Conservation (phyloP, 2,329 filamentous ascomycete species). For the Dichotomopilus funicola region DNA sequence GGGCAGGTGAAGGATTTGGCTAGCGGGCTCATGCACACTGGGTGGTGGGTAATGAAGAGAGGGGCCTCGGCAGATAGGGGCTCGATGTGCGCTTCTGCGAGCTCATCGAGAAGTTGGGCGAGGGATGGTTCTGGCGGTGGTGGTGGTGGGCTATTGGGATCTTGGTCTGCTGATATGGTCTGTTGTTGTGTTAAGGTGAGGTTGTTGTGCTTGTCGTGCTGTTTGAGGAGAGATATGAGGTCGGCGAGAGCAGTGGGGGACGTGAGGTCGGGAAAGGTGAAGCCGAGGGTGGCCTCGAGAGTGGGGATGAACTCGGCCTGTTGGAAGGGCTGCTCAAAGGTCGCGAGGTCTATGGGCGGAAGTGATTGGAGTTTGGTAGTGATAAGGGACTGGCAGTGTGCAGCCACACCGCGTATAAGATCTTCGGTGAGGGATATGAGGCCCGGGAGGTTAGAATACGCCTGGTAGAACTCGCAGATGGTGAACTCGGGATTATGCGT, state of each 20-base stretch:
- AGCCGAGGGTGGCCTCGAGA: conserved; percentile 62
- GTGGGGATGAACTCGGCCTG: conserved; percentile 76
- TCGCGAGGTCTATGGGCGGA: conserved; percentile 40
- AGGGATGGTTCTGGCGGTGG: conserved; percentile 48
- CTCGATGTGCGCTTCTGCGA: conserved; percentile 73
- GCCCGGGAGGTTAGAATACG: conserved; percentile 69
- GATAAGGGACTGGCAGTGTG: conserved; percentile 43
- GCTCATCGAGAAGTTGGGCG: conserved; percentile 69
- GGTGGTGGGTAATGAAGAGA: conserved; percentile 84
- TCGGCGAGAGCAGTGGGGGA: conserved; percentile 49
- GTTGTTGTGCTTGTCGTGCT: conserved; percentile 41
- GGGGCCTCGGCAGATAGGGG: conserved; percentile 60
- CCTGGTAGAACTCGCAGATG: conserved; percentile 93
- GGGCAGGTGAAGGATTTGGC: conserved; percentile 78
- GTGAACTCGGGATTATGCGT: conserved; percentile 98
- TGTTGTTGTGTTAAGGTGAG: conserved; percentile 37
- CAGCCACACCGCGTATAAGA: conserved; percentile 56
- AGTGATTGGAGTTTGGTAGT: conserved; percentile 40
- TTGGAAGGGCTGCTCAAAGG: conserved; percentile 49
- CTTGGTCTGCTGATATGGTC: too few species aligned
- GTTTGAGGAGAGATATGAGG: conserved; percentile 22
- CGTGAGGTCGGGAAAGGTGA: conserved; percentile 58
- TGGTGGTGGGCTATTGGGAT: conserved; percentile 37
- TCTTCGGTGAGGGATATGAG: conserved; percentile 71
- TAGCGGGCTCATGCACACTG: conserved; percentile 83